These are phyloP conservation scores for Cryphonectria naterciae DNA, from an alignment of 2,329 filamentous ascomycete genomes.

Conservation along the genomic window DNA sequence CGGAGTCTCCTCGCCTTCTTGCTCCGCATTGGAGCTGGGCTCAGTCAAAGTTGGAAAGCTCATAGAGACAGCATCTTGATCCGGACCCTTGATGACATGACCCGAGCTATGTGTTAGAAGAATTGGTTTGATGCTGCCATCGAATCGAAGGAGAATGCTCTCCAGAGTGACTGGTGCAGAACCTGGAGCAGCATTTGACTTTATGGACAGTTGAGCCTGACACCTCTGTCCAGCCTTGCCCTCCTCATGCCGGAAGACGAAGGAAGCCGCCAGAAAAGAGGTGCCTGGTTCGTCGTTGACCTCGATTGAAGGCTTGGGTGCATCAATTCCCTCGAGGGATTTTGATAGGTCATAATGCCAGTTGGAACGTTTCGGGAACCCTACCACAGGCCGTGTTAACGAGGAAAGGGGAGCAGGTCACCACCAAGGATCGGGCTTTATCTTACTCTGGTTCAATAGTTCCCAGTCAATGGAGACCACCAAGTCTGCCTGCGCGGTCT, in stretches of 20 bases:
- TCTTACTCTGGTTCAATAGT: slow-evolving; percentile 61
- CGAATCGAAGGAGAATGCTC: slow-evolving; percentile 58
- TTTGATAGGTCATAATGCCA: slow-evolving; percentile 66
- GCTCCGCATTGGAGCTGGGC: slow-evolving; percentile 33
- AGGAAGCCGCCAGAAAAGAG: slow-evolving; percentile 57
- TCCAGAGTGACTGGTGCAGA: slow-evolving; percentile 57
- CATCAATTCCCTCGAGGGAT: slow-evolving; percentile 55
- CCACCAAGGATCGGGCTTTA: background rate
- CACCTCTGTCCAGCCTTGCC: slow-evolving; percentile 59
- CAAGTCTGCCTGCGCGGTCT: slow-evolving; percentile 56
- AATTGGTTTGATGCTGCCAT: slow-evolving; percentile 61
- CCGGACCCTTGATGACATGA: background rate
- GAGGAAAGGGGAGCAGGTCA: background rate
- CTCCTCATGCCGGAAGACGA: slow-evolving; percentile 30
- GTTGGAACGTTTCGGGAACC: slow-evolving; percentile 55
- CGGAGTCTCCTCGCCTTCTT: slow-evolving; percentile 34
- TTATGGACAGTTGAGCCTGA: slow-evolving; percentile 60
- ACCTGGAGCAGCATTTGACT: slow-evolving; percentile 57
- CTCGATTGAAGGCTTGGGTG: slow-evolving; percentile 53
- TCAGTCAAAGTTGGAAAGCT: slow-evolving; percentile 35
- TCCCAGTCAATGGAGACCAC: slow-evolving; percentile 69
- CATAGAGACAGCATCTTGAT: slow-evolving; percentile 35
- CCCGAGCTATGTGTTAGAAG: slow-evolving; percentile 49
- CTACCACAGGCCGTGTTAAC: slow-evolving; percentile 41
- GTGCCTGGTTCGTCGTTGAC: slow-evolving; percentile 55